phyloP scores from a whole-genome alignment of 2,329 filamentous ascomycete species.

The Ophiosphaerella herpotricha region DNA sequence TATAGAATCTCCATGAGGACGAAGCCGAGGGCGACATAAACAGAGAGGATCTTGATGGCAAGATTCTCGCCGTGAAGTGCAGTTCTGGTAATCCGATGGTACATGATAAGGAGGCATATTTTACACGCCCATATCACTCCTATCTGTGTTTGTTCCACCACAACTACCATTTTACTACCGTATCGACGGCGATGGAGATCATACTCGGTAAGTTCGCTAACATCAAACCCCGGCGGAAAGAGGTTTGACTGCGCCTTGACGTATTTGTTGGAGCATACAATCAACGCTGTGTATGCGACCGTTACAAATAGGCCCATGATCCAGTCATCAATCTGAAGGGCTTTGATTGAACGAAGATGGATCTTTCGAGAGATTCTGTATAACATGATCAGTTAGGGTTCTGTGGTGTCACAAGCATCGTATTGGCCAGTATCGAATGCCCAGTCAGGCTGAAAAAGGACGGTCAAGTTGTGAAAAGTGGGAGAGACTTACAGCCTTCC shows the following conservation, averaged over 20 bases:
- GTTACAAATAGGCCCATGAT: conserved; percentile 58
- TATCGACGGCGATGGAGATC: conserved; percentile 40
- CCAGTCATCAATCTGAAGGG: conserved; percentile 62
- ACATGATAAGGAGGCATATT: conserved; percentile 59
- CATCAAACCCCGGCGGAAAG: conserved; percentile 52
- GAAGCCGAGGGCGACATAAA: conserved; percentile 55
- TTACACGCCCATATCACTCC: conserved; percentile 59
- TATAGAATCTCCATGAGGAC: conserved; percentile 55
- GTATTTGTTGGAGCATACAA: conserved; percentile 55
- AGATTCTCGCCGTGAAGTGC: conserved; percentile 32
- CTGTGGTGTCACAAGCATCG: background rate
- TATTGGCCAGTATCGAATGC: background rate
- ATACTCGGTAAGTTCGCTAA: conserved; percentile 44
- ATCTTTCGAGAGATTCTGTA: conserved; percentile 51
- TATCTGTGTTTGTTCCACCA: conserved; percentile 59
- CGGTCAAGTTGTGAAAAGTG: conserved; percentile 1
- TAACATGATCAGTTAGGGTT: conserved; percentile 1
- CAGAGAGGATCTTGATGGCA: conserved; percentile 51
- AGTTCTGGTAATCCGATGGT: conserved; percentile 54
- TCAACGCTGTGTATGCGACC: conserved; percentile 54
- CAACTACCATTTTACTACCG: conserved; percentile 56
- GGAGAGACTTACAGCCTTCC: conserved; percentile 47
- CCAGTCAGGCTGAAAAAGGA: background rate
- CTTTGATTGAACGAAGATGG: conserved; percentile 52
- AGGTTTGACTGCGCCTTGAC: conserved; percentile 50